A percentile compares a stretch with the other conserved stretches of the same genome.
phyloP scores from a whole-genome alignment of 352 stramenopile species.

The Phytopythium kandeliae region DNA sequence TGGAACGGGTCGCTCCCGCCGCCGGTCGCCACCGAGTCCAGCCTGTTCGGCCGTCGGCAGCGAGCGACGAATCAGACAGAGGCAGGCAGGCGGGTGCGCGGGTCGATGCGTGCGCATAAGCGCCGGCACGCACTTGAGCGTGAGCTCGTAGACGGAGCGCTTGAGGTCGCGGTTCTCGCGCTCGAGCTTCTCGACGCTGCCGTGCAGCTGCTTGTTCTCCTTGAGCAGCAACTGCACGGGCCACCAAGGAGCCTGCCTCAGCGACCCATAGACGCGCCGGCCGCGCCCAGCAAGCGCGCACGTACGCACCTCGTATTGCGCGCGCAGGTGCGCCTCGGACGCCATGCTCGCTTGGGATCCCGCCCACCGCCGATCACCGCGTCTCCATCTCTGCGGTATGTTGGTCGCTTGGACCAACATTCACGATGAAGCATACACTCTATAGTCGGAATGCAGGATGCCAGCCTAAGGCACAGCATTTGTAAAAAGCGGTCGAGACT shows the following conservation, averaged over 20 bases:
- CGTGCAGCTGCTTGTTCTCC: constrained; percentile 84
- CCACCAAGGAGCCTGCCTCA: not conserved
- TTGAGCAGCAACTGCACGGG: constrained; percentile 53
- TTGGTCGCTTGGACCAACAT: no score
- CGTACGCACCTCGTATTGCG: constrained; percentile 79
- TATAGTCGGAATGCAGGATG: no score
- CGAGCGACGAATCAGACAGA: constrained; percentile 9
- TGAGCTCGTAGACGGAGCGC: constrained; percentile 88
- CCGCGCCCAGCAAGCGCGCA: not conserved
- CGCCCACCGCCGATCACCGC: no score
- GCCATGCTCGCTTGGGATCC: constrained; percentile 56
- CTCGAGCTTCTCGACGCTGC: constrained; percentile 78
- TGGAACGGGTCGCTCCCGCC: constrained; percentile 55
- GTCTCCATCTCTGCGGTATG: no score
- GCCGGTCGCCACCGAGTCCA: constrained; percentile 56
- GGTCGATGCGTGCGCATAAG: no score
- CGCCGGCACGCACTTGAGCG: constrained; percentile 71
- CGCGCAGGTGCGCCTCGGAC: constrained; percentile 73
- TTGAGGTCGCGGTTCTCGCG: constrained; percentile 88
- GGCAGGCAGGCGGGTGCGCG: no score
- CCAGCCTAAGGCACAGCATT: no score
- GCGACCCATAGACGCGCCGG: not conserved
- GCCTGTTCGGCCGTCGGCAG: constrained; percentile 17
- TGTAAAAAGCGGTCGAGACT: no score
- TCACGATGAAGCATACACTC: no score